Base-by-base conservation (phyloP, 805 yeast genomes). In the Sugiyamaella valdiviana region DNA sequence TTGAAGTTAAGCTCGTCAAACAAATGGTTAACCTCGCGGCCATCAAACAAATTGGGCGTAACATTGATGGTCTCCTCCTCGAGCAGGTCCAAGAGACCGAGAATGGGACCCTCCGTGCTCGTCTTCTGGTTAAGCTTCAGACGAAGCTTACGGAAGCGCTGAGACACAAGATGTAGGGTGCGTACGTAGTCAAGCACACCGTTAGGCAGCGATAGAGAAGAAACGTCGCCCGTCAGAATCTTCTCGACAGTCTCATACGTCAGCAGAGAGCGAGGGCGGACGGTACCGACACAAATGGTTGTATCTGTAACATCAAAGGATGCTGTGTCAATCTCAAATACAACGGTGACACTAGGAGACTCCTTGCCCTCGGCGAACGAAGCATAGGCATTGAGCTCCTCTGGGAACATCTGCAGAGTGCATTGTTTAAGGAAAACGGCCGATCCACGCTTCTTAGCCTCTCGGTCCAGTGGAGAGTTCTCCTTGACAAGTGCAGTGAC, bases 391-490 rank as follows among this genome's bases (percentile, higher is more conserved):
- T 79, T 76, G 57, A 91, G 72, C 41, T 76, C 75, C 39, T 70
- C 69, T 6, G 96, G 96, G 56, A 83, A 76, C 57, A 89, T 72
- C 51, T 82, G 78, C 39, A 80, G 77, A 23, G 76, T 72, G 52
- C 76, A 77, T 63, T 90, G 96, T 12, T 95, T 93, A 64, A 90
- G 75, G 60, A 82, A 85, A 2, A 91, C 97, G 6, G 96, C 81
- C 3, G 91, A 79, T 1, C 95, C 88, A 63, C 98, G 78, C 69
- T 87, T 89, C 66, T 87, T 85, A 0, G 95, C 85, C 63, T 91
- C 89, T 53, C 90, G 81, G 61, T 93, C 99, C 52, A 91, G 70
- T 7, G 79, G 68, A 0, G 95, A 79, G 14, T 89, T 91, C 37
- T 79, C 83, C 55, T 77, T 79, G 45, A 91, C 67, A 57, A 73